A percentile compares a stretch with the other conserved stretches of the same genome.
Conservation (phyloP, 2,329 filamentous ascomycete genomes). For the Anthostomella pinea region DNA sequence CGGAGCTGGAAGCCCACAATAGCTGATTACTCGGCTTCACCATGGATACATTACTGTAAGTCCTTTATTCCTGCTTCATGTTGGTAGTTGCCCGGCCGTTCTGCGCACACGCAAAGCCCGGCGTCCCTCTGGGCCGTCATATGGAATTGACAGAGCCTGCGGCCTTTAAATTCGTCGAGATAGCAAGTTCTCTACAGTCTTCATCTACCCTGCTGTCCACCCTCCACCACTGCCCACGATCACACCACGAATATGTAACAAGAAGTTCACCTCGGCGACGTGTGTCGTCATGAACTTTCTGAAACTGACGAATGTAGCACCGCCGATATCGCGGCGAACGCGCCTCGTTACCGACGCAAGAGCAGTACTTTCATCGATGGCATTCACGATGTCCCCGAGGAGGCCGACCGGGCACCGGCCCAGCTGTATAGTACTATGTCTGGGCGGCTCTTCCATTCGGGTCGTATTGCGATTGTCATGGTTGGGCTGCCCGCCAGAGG, state of each 20-base stretch:
- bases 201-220: too few species aligned
- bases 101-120: constrained; percentile 5
- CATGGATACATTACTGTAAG: constrained; percentile 64
- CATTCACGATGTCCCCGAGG: constrained; percentile 88
- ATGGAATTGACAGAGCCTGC: too few species aligned
- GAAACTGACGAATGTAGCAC: constrained; percentile 57
- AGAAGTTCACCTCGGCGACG: constrained; percentile 19
- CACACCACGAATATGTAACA: constrained; percentile 11
- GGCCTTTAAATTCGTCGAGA: too few species aligned
- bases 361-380: constrained; percentile 97
- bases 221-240: too few species aligned
- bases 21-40: constrained; percentile 7
- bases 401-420: constrained; percentile 80
- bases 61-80: constrained; percentile 25
- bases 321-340: constrained; percentile 87
- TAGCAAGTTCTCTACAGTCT: background rate
- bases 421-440: constrained; percentile 99
- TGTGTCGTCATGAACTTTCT: constrained; percentile 12
- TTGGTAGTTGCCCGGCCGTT: constrained; percentile 7
- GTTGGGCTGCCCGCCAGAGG: constrained; percentile 92
- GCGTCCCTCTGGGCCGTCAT: too few species aligned
- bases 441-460: constrained; percentile 92
- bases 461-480: constrained; percentile 94
- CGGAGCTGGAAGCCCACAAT: background rate
- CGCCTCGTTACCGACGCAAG: constrained; percentile 83